Conservation (phyloP, 1,284 basidiomycete species). For the Austropuccinia psidii region DNA sequence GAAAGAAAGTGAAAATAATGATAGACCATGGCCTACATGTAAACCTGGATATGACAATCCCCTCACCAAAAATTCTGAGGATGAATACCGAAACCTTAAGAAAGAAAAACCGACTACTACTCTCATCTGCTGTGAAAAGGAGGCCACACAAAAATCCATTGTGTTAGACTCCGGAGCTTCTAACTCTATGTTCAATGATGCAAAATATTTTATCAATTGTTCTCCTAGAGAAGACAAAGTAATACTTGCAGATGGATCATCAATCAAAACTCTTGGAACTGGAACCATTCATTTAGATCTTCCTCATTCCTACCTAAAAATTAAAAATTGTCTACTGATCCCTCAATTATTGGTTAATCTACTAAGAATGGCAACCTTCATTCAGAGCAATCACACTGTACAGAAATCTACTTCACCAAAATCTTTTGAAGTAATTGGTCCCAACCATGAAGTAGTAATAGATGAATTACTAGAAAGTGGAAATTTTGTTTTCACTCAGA, state of each 20-base stretch:
- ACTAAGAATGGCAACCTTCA: not conserved
- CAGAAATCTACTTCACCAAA: not conserved
- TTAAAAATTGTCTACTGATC: not conserved
- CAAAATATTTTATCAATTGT: not conserved
- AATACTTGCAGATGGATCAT: not conserved
- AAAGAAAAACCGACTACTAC: no score
- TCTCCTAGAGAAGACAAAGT: not conserved
- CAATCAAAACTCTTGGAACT: not conserved
- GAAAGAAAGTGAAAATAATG: no score
- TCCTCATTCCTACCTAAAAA: not conserved
- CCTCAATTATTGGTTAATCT: not conserved
- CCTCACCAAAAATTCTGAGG: no score
- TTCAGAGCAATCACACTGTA: not conserved
- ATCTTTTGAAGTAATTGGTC: not conserved
- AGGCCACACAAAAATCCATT: no score
- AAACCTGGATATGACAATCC: no score
- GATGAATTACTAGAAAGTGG: not conserved
- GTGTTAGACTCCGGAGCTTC: no score
- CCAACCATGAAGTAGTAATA: not conserved
- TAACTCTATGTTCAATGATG: slow-evolving; percentile 9
- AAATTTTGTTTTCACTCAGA: not conserved
- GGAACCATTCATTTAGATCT: not conserved
- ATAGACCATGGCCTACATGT: no score
- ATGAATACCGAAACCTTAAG: no score
- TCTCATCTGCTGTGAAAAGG: no score